Conservation (phyloP, 768 basidiomycete species). For the Aureoboletus auriporus region DNA sequence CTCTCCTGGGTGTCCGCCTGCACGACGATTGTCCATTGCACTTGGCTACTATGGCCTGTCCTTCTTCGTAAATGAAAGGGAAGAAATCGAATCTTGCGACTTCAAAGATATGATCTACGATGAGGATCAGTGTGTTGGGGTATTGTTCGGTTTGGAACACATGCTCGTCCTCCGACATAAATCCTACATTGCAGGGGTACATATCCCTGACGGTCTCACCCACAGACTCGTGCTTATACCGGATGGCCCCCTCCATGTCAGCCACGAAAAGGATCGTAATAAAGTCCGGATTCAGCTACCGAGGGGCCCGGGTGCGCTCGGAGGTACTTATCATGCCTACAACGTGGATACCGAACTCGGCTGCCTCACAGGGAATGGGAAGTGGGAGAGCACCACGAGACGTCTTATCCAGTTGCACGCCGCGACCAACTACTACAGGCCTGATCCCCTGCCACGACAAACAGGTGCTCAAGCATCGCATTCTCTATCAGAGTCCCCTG, state of each 20-base stretch:
- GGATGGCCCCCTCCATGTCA: too few species aligned
- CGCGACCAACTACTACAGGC: neutral
- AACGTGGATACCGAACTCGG: neutral
- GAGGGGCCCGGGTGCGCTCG: too few species aligned
- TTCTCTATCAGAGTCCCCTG: neutral
- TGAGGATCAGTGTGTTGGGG: neutral
- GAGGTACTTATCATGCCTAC: neutral
- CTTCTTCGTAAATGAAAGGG: neutral
- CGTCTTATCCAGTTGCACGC: neutral
- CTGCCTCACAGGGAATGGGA: neutral
- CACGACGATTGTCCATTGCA: neutral
- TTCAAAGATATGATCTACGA: neutral
- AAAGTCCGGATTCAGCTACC: too few species aligned
- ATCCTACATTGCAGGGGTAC: neutral
- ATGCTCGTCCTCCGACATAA: neutral
- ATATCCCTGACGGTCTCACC: neutral
- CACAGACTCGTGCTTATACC: neutral
- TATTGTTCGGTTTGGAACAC: neutral
- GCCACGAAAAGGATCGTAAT: too few species aligned
- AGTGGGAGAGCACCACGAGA: neutral
- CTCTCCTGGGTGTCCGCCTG: neutral
- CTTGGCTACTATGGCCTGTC: neutral
- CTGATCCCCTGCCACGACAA: neutral
- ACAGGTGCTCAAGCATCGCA: neutral
- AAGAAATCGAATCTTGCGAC: neutral